Conservation (phyloP, 345 rosid species). For the Murraya paniculata region DNA sequence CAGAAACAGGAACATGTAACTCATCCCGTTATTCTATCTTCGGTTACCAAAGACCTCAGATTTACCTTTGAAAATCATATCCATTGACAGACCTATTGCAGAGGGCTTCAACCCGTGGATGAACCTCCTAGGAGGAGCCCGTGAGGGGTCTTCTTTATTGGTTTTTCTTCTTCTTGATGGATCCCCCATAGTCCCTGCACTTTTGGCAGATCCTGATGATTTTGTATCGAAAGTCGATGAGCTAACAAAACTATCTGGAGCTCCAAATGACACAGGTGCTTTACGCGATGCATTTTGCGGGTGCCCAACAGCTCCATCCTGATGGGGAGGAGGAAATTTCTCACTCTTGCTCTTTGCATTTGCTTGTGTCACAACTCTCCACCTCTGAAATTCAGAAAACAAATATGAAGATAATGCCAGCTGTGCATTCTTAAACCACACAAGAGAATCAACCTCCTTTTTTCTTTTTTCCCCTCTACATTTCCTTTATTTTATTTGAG, state of each 20-base stretch:
- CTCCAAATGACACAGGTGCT: constrained; percentile 42
- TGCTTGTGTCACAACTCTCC: constrained; percentile 49
- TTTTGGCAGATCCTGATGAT: constrained; percentile 38
- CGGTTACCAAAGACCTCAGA: constrained; percentile 48
- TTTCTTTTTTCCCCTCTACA: not conserved
- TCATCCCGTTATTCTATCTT: constrained; percentile 28
- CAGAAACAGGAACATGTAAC: not conserved
- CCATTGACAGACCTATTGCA: constrained; percentile 49
- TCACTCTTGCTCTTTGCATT: constrained; percentile 85
- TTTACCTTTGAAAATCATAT: constrained; percentile 54
- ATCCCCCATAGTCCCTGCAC: constrained; percentile 30
- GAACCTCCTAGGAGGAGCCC: constrained; percentile 49
- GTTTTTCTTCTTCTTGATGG: constrained; percentile 43
- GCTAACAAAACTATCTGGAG: constrained; percentile 36
- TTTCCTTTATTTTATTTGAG: not conserved
- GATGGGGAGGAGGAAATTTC: constrained; percentile 96
- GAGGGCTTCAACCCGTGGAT: constrained; percentile 55
- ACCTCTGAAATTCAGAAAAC: constrained; percentile 36
- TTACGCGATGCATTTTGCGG: constrained; percentile 38
- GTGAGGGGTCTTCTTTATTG: constrained; percentile 36
- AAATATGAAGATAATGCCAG: constrained; percentile 2
- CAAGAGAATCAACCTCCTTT: not conserved
- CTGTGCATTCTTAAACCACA: not conserved
- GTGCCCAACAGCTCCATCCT: constrained; percentile 77
- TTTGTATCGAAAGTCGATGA: constrained; percentile 34